Evolutionary conservation across 2,329 filamentous ascomycete species (phyloP), one percentile per base, ranked within the genome.

Genomic region (Hortaea werneckii): DNA sequence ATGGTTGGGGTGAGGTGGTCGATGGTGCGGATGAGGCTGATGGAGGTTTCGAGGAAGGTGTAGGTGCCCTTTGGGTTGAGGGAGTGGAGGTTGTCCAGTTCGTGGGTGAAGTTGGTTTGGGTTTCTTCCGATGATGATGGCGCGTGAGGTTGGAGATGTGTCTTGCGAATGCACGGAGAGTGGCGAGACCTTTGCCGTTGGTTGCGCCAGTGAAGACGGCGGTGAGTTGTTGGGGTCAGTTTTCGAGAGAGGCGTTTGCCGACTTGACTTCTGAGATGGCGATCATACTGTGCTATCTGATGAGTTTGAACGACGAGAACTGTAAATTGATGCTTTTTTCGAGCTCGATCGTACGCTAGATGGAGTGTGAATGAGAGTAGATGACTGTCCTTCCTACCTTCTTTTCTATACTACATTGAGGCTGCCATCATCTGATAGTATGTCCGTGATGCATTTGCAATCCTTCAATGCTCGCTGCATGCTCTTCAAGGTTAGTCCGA

Each of bases 1-100:
- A 70, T 61, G 10, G 54, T 35, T 5, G 49, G 40, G 42, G 61
- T 65, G 1, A 62, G 54, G n/a, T 46, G 40, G 40, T 66, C 63
- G 41, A 66, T 62, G n/a, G 62, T 58, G 2, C 50, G 50, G 13
- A 70, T 46, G 5, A 68, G 59, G 2, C 61, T 63, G 20, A 68
- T 53, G 40, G 69, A 65, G 1, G 48, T 29, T 47, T 54, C 51
- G 37, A 54, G 32, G 48, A 52, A 54, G 11, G 44, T 46, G 47
- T 32, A 51, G 10, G 9, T 42, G 10, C 50, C 50, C 5, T 32
- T 29, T n/a, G 49, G 45, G 43, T 53, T 55, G 34, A 50, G 20
- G 5, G 27, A 11, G 4, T 28, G 7, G 7, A 54, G 49, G 5
- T 41, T 37, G 4, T 37, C 38, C 12, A 54, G 50, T 26, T 49